Percentiles rank a stretch among this genome's conserved stretches.
Conservation (phyloP, 2,329 filamentous ascomycete genomes). For the Aspergillus quadricinctus region DNA sequence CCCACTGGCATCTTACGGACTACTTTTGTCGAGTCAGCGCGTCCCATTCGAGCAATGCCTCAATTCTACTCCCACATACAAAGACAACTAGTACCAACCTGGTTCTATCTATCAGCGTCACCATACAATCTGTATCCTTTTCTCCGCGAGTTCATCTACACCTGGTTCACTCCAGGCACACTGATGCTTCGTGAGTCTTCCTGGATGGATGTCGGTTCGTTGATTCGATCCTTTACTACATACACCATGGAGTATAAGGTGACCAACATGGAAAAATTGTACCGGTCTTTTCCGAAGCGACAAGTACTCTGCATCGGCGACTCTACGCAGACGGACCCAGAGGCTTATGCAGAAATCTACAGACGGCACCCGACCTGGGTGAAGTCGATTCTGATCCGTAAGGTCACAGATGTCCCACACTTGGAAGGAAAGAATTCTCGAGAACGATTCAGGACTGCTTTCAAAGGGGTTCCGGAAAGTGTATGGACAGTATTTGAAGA, state of each 20-base stretch:
- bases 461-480: conserved; percentile 64
- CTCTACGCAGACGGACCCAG: conserved; percentile 85
- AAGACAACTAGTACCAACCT: conserved; percentile 59
- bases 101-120: conserved; percentile 91
- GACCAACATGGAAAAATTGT: conserved; percentile 71
- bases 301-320: conserved; percentile 85
- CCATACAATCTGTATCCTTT: conserved; percentile 94
- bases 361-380: conserved; percentile 70
- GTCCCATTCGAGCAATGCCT: conserved; percentile 74
- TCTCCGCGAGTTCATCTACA: conserved; percentile 66
- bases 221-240: conserved; percentile 73
- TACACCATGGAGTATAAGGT: conserved; percentile 85
- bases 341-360: conserved; percentile 79
- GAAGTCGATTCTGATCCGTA: conserved; percentile 77
- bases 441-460: conserved; percentile 76
- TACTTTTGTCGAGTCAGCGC: conserved; percentile 74
- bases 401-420: conserved; percentile 70
- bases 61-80: conserved; percentile 70
- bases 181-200: conserved; percentile 79
- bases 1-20: conserved; percentile 74
- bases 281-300: conserved; percentile 70
- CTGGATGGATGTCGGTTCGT: conserved; percentile 77
- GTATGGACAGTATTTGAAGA: conserved; percentile 82
- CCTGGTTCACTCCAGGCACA: conserved; percentile 70
- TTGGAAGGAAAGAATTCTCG: conserved; percentile 71